Conservation (phyloP, 805 yeast species). For the Sugiyamaella lignohabitans region DNA sequence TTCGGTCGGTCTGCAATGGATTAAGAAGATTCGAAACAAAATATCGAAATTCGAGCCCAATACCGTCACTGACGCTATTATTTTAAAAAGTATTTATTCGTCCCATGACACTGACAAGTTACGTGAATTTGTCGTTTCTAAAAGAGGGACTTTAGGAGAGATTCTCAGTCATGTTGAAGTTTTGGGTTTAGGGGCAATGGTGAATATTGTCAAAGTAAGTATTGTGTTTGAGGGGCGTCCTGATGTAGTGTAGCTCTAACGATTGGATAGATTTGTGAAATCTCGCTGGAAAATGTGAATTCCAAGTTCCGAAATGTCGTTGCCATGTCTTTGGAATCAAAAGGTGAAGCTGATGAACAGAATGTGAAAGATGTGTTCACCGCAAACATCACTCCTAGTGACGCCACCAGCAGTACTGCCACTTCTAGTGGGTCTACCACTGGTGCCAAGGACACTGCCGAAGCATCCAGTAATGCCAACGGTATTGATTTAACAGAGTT, state of each 20-base stretch:
- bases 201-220: slow-evolving; percentile 28
- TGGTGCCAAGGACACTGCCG: no score
- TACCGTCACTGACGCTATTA: slow-evolving; percentile 54
- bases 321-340: slow-evolving; percentile 5
- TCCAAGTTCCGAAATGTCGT: slow-evolving; percentile 11
- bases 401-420: not conserved
- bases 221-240: slow-evolving; percentile 18
- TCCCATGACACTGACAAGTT: slow-evolving; percentile 16
- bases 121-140: slow-evolving; percentile 13
- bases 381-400: not conserved
- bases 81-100: slow-evolving; percentile 42
- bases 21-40: slow-evolving; percentile 30
- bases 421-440: no score
- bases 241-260: no score
- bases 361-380: not conserved
- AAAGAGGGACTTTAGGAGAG: slow-evolving; percentile 21
- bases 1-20: slow-evolving; percentile 40
- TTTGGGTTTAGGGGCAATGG: slow-evolving; percentile 43
- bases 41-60: slow-evolving; percentile 39
- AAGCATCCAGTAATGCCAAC: no score
- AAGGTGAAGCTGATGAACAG: not conserved
- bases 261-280: slow-evolving; percentile 10
- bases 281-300: slow-evolving; percentile 19
- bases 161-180: slow-evolving; percentile 47
- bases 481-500: slow-evolving; percentile 12